A percentile compares a stretch with the other conserved stretches of the same genome.
phyloP scores from a whole-genome alignment of 2,329 filamentous ascomycete genomes.

The Helotiales sp. region DNA sequence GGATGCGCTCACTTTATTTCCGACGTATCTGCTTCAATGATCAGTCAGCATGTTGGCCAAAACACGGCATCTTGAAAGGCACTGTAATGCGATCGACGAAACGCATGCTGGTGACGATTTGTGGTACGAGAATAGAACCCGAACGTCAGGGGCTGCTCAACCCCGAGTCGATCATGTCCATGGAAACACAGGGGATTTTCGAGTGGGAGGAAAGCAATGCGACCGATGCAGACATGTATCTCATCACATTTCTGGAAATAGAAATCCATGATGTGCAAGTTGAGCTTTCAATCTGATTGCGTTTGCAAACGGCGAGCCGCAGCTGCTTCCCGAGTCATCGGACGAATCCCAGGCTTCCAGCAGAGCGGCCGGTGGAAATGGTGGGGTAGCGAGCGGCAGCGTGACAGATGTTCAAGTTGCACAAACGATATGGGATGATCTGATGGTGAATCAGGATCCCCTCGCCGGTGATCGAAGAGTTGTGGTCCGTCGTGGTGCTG shows the following conservation, averaged over 20 bases:
- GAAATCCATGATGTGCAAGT: conserved; percentile 4
- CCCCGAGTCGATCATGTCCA: conserved; percentile 30
- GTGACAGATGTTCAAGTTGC: conserved; percentile 22
- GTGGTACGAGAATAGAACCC: conserved; percentile 34
- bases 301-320: conserved; percentile 20
- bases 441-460: conserved; percentile 21
- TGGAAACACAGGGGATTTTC: conserved; percentile 29
- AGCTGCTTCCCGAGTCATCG: conserved; percentile 29
- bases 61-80: conserved; percentile 19
- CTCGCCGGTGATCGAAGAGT: conserved; percentile 23
- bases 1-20: conserved; percentile 25
- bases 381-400: conserved; percentile 28
- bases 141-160: not conserved
- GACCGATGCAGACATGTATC: conserved; percentile 30
- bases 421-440: conserved; percentile 32
- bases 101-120: conserved; percentile 30
- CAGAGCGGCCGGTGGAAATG: conserved; percentile 12
- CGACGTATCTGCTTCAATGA: conserved; percentile 29
- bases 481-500: conserved; percentile 13
- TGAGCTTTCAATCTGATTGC: conserved; percentile 19
- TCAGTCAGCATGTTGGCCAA: conserved; percentile 30
- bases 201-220: conserved; percentile 27
- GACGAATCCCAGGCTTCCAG: conserved; percentile 12
- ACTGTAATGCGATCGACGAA: conserved; percentile 34
- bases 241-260: conserved; percentile 23